Evolutionary conservation across 805 yeast species (phyloP), one percentile per base, ranked within the genome.

Genomic region (Candida chilensis): DNA sequence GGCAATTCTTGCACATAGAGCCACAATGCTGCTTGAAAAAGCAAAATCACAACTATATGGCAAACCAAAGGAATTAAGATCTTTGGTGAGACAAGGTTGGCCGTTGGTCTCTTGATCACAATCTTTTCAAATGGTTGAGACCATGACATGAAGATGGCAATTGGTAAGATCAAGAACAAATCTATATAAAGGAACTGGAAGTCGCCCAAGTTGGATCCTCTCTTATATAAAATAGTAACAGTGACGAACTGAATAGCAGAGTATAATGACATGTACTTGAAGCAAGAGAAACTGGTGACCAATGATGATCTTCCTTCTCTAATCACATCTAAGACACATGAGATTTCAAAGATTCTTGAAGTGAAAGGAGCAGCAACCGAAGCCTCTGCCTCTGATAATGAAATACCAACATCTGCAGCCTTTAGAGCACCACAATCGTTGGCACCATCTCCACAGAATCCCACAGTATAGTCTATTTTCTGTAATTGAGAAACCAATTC

Each of bases 381-480:
- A 0, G 98, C 98, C 50, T 92, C 99, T 0, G 97, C 98, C 51
- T 92, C 98, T 17, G 95, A 84, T 28, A 92, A 59, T 0, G 97
- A 90, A 13, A 92, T 76, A 12, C 99, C 99, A 30, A 94, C 95
- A 57, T 92, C 95, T 0, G 98, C 97, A 10, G 96, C 95, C 47
- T 90, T 92, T 34, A 92, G 63, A 0, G 99, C 99, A 41, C 98
- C 98, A 57, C 97, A 92, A 50, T 92, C 99, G 54, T 92, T 92
- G 5, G 99, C 99, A 40, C 99, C 99, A 58, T 92, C 99, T 21
- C 99, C 99, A 57, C 97, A 92, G 54, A 92, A 92, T 3, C 96
- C 95, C 28, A 86, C 94, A 0, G 95, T 85, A 49, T 90, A 90
- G 45, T 88, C 96, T 14, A 92, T 48, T 15, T 64, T 67, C 51